These are phyloP conservation scores for Ilyonectria destructans DNA, from an alignment of 2,329 filamentous ascomycete species.

Conservation along the genomic window DNA sequence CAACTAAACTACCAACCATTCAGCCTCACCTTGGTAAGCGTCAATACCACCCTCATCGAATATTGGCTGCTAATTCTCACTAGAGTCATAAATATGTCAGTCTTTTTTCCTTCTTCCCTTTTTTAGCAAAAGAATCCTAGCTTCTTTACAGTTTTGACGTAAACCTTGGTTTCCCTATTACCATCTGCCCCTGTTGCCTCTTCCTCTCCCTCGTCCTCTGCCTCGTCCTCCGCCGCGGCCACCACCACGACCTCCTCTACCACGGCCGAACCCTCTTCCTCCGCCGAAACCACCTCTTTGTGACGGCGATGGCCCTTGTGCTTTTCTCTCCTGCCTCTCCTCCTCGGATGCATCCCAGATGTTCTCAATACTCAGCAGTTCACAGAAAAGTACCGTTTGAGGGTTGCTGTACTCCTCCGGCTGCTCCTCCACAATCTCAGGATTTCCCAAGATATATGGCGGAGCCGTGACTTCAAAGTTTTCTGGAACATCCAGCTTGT, in stretches of 20 bases:
- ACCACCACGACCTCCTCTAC: slow-evolving; percentile 58
- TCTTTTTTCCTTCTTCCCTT: background rate
- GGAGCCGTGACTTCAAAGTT: slow-evolving; percentile 87
- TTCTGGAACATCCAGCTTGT: slow-evolving; percentile 79
- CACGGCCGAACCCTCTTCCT: slow-evolving; percentile 55
- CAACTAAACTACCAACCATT: background rate
- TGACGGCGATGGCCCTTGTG: slow-evolving; percentile 69
- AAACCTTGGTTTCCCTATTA: slow-evolving; percentile 11
- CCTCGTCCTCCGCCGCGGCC: slow-evolving; percentile 49
- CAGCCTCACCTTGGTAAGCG: background rate
- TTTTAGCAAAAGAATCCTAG: background rate
- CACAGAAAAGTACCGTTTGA: slow-evolving; percentile 88
- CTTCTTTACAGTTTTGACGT: background rate
- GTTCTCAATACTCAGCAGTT: slow-evolving; percentile 83
- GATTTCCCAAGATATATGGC: slow-evolving; percentile 72
- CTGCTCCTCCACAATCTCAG: slow-evolving; percentile 73
- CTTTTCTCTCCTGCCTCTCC: slow-evolving; percentile 75
- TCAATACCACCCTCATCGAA: background rate
- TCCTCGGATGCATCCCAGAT: slow-evolving; percentile 81
- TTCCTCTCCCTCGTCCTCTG: slow-evolving; percentile 46
- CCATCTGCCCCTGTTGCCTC: slow-evolving; percentile 43
- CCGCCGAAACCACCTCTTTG: slow-evolving; percentile 56
- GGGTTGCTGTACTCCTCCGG: slow-evolving; percentile 89
- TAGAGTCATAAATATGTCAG: background rate
- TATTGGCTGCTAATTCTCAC: background rate